Conservation (phyloP, 768 basidiomycete genomes). For the Cubamyces sp. region DNA sequence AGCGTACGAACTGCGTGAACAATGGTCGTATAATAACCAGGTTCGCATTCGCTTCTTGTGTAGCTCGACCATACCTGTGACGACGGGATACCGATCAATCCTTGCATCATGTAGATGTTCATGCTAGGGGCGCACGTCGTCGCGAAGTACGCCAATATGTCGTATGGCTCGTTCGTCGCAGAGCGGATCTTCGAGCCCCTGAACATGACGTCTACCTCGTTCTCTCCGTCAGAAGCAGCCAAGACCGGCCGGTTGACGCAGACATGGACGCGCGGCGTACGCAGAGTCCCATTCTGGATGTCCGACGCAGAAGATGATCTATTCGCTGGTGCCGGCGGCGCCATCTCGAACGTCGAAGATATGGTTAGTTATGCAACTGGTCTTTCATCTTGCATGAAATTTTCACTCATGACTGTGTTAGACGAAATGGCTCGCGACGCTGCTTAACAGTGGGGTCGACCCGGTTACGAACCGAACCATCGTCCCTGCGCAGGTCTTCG, state of each 20-base stretch:
- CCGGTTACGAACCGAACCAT: conserved; percentile 37
- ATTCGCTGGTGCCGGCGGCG: conserved; percentile 44
- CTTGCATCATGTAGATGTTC: conserved; percentile 40
- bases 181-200: conserved; percentile 46
- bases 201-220: conserved; percentile 47
- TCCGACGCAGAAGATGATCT: conserved; percentile 33
- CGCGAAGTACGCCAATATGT: conserved; percentile 35
- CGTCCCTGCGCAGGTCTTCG: conserved; percentile 38
- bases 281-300: conserved; percentile 41
- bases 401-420: conserved; percentile 19
- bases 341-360: conserved; percentile 47
- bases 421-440: conserved; percentile 44
- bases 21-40: conserved; percentile 44
- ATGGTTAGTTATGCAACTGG: conserved; percentile 39
- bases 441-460: conserved; percentile 42
- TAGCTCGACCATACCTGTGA: too few species aligned
- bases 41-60: conserved; percentile 26
- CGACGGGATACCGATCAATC: too few species aligned
- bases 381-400: too few species aligned
- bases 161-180: conserved; percentile 44
- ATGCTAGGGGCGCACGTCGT: conserved; percentile 40
- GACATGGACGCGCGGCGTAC: conserved; percentile 37
- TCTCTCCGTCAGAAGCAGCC: conserved; percentile 40
- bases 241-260: conserved; percentile 39
- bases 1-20: conserved; percentile 41